Conservation (phyloP, 768 basidiomycete genomes). For the Tylopilus vinaceipallidus region DNA sequence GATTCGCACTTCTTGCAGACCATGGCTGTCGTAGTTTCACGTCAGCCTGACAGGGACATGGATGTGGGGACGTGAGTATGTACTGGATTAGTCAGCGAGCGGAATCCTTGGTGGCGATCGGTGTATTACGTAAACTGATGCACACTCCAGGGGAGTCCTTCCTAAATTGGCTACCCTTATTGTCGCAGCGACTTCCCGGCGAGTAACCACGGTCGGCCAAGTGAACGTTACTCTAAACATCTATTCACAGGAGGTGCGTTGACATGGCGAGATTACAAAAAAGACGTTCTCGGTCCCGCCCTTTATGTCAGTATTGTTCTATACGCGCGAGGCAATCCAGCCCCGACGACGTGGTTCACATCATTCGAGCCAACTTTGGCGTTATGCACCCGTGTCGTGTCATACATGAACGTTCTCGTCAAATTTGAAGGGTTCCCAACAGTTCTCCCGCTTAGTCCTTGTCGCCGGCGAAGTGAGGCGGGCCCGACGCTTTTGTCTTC, state of each 20-base stretch:
- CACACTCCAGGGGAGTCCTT: slow-evolving; percentile 9
- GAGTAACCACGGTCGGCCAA: slow-evolving; percentile 17
- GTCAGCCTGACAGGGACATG: slow-evolving; percentile 5
- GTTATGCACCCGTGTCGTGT: slow-evolving; percentile 29
- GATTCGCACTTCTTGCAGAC: slow-evolving; percentile 87
- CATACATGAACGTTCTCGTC: slow-evolving; percentile 26
- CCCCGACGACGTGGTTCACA: slow-evolving; percentile 20
- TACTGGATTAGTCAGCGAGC: slow-evolving; percentile 19
- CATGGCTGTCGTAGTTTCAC: slow-evolving; percentile 43
- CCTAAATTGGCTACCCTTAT: slow-evolving; percentile 29
- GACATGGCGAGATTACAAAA: slow-evolving; percentile 36
- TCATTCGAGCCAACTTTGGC: slow-evolving; percentile 18
- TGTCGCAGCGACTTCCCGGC: slow-evolving; percentile 25
- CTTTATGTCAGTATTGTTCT: slow-evolving; percentile 28
- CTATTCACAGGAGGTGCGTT: slow-evolving; percentile 29
- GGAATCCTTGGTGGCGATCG: neutral
- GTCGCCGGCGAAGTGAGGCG: slow-evolving; percentile 30
- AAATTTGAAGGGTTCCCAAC: slow-evolving; percentile 26
- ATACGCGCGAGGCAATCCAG: slow-evolving; percentile 21
- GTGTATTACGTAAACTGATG: too few relatives aligned
- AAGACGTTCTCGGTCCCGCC: slow-evolving; percentile 28
- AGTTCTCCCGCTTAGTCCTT: slow-evolving; percentile 30
- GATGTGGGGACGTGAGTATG: neutral
- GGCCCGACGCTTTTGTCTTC: slow-evolving; percentile 37
- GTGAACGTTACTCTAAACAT: slow-evolving; percentile 6